phyloP scores from a whole-genome alignment of 2,329 filamentous ascomycete genomes.

The Exophiala xenobiotica region DNA sequence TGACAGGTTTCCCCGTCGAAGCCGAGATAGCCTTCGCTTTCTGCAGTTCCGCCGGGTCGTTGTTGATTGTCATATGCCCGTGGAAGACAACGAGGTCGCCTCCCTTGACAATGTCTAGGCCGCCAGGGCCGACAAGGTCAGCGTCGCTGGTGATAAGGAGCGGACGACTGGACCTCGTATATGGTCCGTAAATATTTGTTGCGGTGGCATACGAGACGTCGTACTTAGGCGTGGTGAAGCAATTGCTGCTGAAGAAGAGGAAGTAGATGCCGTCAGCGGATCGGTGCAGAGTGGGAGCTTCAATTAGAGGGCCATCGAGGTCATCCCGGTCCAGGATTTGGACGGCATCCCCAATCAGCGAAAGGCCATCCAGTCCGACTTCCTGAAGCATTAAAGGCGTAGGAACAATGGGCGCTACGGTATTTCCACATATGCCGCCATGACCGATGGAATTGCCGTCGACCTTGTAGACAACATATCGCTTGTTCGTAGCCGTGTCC shows the following conservation, averaged over 20 bases:
- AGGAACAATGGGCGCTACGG: conserved; percentile 37
- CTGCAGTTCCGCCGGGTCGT: conserved; percentile 17
- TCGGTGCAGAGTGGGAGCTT: conserved; percentile 56
- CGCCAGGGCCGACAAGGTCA: conserved; percentile 27
- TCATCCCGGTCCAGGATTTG: conserved; percentile 64
- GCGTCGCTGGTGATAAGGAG: conserved; percentile 38
- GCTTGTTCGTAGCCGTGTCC: conserved; percentile 51
- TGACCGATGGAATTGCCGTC: conserved; percentile 60
- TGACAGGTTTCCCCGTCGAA: conserved; percentile 12
- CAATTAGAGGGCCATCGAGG: conserved; percentile 61
- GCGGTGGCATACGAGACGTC: conserved; percentile 61
- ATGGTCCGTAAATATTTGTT: conserved; percentile 38
- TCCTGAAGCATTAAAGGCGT: conserved; percentile 45
- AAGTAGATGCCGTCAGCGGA: conserved; percentile 52
- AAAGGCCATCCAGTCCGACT: conserved; percentile 50
- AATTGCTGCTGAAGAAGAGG: conserved; percentile 63
- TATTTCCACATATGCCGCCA: conserved; percentile 50
- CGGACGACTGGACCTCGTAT: conserved; percentile 37
- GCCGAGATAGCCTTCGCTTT: conserved; percentile 13
- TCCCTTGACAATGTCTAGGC: conserved; percentile 29
- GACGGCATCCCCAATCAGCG: conserved; percentile 51
- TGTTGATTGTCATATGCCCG: conserved; percentile 25
- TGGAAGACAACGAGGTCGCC: conserved; percentile 29
- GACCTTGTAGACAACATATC: conserved; percentile 65
- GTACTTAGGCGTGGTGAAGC: conserved; percentile 56